A percentile compares a stretch with the other conserved stretches of the same genome.
Conservation (phyloP, 768 basidiomycete genomes). For the Kwoniella sp. region DNA sequence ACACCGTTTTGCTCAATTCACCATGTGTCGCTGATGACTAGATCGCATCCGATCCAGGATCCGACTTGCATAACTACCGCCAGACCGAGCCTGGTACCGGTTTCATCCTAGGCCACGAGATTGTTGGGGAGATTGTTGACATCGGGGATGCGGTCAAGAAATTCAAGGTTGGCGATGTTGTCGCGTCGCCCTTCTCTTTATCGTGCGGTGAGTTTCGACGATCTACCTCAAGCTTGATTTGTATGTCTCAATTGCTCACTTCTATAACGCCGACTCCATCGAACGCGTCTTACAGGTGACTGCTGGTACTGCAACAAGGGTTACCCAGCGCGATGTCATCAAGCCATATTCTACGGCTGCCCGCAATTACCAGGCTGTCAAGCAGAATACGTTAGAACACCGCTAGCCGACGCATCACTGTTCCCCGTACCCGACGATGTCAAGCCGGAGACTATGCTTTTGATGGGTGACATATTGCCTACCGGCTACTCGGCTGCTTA, state of each 20-base stretch:
- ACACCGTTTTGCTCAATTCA: too few species aligned
- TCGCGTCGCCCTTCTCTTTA: constrained; percentile 52
- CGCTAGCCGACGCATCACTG: constrained; percentile 45
- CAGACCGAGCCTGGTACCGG: constrained; percentile 24
- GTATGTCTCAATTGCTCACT: too few species aligned
- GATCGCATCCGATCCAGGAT: constrained; percentile 27
- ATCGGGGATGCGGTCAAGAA: constrained; percentile 48
- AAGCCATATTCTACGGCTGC: constrained; percentile 38
- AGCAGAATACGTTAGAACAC: constrained; percentile 50
- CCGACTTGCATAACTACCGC: constrained; percentile 46
- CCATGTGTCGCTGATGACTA: too few species aligned
- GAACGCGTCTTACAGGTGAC: too few species aligned
- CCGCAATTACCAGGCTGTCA: constrained; percentile 45
- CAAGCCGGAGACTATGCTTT: constrained; percentile 35
- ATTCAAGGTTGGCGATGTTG: constrained; percentile 54
- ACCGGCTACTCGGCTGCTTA: constrained; percentile 50
- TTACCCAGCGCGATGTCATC: constrained; percentile 45
- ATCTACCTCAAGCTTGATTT: too few species aligned
- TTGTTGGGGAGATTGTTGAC: constrained; percentile 35
- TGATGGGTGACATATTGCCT: constrained; percentile 55
- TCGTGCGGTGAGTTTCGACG: constrained; percentile 48
- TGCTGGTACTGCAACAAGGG: constrained; percentile 51
- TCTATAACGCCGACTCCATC: too few species aligned
- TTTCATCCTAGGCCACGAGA: constrained; percentile 50
- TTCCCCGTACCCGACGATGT: constrained; percentile 41